Evolutionary conservation across 1,284 basidiomycete species (phyloP).

Genomic region (Schizophyllum amplum): DNA sequence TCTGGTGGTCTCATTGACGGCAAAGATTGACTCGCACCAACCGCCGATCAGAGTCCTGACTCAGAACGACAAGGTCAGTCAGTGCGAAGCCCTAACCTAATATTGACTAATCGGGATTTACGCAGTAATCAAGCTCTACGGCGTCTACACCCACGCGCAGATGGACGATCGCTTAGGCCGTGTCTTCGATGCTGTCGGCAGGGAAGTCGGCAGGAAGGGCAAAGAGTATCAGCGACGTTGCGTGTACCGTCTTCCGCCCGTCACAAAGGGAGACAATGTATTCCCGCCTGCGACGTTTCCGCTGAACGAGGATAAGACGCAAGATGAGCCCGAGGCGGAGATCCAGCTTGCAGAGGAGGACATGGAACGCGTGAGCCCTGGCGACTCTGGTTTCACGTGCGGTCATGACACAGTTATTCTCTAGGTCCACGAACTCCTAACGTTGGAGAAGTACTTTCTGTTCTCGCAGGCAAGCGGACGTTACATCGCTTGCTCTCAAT

Average conservation of each 20-base stretch:
- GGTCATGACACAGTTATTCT: background rate
- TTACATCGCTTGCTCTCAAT: background rate
- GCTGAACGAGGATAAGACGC: slow-evolving; percentile 17
- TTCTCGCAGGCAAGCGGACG: slow-evolving; percentile 44
- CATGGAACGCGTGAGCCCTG: background rate
- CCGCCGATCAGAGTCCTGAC: slow-evolving; percentile 27
- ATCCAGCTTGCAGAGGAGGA: background rate
- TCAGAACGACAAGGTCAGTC: slow-evolving; percentile 45
- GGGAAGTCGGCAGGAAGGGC: slow-evolving; percentile 43
- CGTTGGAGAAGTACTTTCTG: slow-evolving; percentile 53
- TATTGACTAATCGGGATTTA: background rate
- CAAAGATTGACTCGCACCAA: too few species aligned
- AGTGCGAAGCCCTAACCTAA: background rate
- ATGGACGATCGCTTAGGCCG: slow-evolving; percentile 27
- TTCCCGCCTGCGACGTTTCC: slow-evolving; percentile 36
- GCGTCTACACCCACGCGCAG: slow-evolving; percentile 55
- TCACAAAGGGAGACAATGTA: slow-evolving; percentile 31
- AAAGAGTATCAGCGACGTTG: slow-evolving; percentile 46
- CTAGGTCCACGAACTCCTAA: background rate
- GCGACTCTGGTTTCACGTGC: too few species aligned
- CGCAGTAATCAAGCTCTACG: slow-evolving; percentile 53
- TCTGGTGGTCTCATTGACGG: too few species aligned
- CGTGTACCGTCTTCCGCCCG: slow-evolving; percentile 32
- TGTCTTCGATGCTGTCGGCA: slow-evolving; percentile 43
- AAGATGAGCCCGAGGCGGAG: background rate